Percentiles rank a stretch among this genome's conserved stretches.
These are phyloP conservation scores for Abelmoschus esculentus DNA, from an alignment of 345 rosid genomes.

Conservation along the genomic window DNA sequence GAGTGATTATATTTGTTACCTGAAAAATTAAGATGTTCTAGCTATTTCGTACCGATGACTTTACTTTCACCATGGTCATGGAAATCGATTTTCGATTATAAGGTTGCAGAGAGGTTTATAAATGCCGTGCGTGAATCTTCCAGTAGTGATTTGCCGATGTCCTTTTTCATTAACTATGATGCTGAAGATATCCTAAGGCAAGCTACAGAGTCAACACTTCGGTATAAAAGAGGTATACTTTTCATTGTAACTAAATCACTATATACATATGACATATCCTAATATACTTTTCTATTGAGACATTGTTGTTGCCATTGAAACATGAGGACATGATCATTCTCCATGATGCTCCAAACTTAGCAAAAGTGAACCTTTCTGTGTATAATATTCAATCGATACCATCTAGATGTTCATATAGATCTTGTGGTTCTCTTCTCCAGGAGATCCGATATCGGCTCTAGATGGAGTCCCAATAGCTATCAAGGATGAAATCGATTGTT, in stretches of 20 bases:
- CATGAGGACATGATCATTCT: not conserved
- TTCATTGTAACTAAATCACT: not conserved
- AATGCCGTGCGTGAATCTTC: conserved; percentile 39
- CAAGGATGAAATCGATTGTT: conserved; percentile 74
- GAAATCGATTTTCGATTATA: not conserved
- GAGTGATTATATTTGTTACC: not conserved
- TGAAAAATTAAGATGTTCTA: not conserved
- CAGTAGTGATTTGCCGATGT: conserved; percentile 35
- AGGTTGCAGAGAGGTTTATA: conserved; percentile 56
- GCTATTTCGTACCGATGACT: not conserved
- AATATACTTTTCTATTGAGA: not conserved
- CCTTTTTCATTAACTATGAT: conserved; percentile 47
- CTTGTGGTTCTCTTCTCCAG: conserved; percentile 20
- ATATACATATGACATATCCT: not conserved
- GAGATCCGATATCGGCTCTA: conserved; percentile 50
- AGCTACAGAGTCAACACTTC: conserved; percentile 48
- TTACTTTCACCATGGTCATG: not conserved
- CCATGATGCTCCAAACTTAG: not conserved
- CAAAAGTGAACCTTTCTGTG: not conserved
- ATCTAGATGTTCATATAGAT: not conserved
- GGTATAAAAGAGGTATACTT: conserved; percentile 44
- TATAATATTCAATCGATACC: not conserved
- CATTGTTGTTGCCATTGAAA: not conserved
- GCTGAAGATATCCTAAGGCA: conserved; percentile 45
- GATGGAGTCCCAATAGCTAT: conserved; percentile 71